phyloP scores from a whole-genome alignment of 805 yeast species.

The Candida fluviatilis region DNA sequence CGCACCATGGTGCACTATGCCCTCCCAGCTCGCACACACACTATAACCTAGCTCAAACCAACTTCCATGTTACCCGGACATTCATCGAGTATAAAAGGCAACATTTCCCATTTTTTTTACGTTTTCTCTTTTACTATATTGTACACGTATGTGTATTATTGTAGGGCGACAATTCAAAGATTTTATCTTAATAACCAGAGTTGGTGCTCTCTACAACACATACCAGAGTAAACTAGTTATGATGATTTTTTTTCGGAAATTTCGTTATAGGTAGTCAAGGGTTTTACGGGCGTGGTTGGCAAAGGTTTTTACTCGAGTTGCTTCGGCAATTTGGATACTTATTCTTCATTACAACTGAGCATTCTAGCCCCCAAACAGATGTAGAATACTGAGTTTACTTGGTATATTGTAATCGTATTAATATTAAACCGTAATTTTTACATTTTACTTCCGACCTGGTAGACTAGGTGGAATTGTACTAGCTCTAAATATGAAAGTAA shows the following conservation, averaged over 20 bases:
- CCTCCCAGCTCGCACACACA: too few relatives aligned
- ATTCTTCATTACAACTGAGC: constrained; percentile 19
- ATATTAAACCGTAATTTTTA: too few relatives aligned
- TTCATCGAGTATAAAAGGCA: constrained; percentile 8
- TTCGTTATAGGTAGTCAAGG: constrained; percentile 33
- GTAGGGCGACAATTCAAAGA: constrained; percentile 40
- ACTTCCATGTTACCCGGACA: constrained; percentile 31
- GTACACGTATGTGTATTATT: constrained; percentile 48
- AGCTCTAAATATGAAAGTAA: too few relatives aligned
- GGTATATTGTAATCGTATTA: not conserved
- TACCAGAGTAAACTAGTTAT: constrained; percentile 41
- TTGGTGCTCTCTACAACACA: constrained; percentile 49
- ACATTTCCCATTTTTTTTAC: not conserved
- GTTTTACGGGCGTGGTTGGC: constrained; percentile 35
- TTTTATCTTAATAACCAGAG: constrained; percentile 24
- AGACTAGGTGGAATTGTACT: too few relatives aligned
- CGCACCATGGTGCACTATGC: too few relatives aligned
- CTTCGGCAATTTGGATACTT: not conserved
- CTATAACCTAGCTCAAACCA: too few relatives aligned
- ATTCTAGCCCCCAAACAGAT: constrained; percentile 43
- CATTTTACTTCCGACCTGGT: too few relatives aligned
- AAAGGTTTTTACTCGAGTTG: constrained; percentile 3
- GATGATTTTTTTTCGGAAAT: constrained; percentile 6
- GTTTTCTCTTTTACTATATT: constrained; percentile 24
- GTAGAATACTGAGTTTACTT: not conserved